Percentiles rank a stretch among this genome's conserved stretches.
Evolutionary conservation across 2,329 filamentous ascomycete genomes (phyloP).

Genomic region (Aspergillus sp.): DNA sequence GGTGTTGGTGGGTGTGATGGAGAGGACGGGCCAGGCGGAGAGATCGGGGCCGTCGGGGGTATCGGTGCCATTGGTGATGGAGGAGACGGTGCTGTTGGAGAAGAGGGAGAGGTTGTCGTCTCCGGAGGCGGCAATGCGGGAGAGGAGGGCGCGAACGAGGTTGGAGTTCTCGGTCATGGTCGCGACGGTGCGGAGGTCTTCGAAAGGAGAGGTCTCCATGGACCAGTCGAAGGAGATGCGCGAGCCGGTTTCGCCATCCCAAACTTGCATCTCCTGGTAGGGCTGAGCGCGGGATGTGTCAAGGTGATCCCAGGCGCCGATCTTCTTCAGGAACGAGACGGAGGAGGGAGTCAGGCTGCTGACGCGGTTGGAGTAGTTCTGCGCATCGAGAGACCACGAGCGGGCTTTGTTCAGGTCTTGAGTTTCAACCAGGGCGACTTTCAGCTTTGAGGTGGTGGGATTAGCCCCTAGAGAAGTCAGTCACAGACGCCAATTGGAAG

Average conservation of each 20-base stretch:
- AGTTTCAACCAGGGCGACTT: slow-evolving; percentile 84
- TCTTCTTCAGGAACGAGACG: slow-evolving; percentile 75
- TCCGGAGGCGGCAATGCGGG: slow-evolving; percentile 68
- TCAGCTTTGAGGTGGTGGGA: slow-evolving; percentile 71
- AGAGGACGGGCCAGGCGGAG: slow-evolving; percentile 82
- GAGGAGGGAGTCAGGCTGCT: slow-evolving; percentile 91
- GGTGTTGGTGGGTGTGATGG: slow-evolving; percentile 59
- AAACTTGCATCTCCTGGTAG: slow-evolving; percentile 97
- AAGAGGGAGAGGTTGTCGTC: slow-evolving; percentile 64
- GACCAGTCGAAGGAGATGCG: slow-evolving; percentile 86
- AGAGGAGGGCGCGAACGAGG: slow-evolving; percentile 74
- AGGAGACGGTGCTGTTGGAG: slow-evolving; percentile 74
- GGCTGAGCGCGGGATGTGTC: slow-evolving; percentile 73
- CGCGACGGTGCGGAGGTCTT: slow-evolving; percentile 68
- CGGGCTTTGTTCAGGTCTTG: slow-evolving; percentile 75
- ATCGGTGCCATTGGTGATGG: slow-evolving; percentile 72
- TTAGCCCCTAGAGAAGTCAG: slow-evolving; percentile 63
- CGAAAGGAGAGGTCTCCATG: slow-evolving; percentile 47
- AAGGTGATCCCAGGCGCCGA: slow-evolving; percentile 83
- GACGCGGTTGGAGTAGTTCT: slow-evolving; percentile 87
- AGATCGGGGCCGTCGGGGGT: slow-evolving; percentile 71
- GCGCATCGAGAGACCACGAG: slow-evolving; percentile 65
- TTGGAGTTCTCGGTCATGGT: slow-evolving; percentile 98
- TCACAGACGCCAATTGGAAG: slow-evolving; percentile 3
- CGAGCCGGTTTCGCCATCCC: slow-evolving; percentile 89